Evolutionary conservation across 495 filamentous ascomycete species (phyloP), one percentile per base, ranked within the genome.

Genomic region (Penicillium bovifimosum): DNA sequence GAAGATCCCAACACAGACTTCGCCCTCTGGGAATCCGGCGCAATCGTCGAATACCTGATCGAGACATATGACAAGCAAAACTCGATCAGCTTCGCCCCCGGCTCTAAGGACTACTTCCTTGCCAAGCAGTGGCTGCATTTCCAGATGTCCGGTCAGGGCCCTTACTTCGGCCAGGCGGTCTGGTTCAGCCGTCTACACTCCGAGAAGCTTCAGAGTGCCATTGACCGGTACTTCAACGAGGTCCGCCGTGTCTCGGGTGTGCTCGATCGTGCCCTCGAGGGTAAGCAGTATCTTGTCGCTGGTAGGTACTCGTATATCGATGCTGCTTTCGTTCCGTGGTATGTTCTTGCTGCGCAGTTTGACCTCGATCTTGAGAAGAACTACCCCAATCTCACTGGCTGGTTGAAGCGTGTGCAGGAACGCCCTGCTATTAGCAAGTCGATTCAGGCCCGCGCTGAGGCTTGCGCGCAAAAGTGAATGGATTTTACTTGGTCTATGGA

Each of bases 1-100:
- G 58, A 80, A n/a, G 84, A 86, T 59, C 73, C 76, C 8, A 86
- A 87, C 70, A 81, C 74, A 0, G 71, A 61, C 55, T 56, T 85
- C 49, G 80, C 67, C 0, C 60, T 87, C 9, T 86, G 80, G 79
- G 84, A 86, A 33, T 44, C 41, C 13, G 41, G 41, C 13, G 41
- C 41, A 1, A 44, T 44, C 28, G 2, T 33, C n/a, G n/a, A 44
- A 7, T 44, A 44, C 11, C 41, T 44, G 2, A 11, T 44, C 5
- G 41, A 44, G 2, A 16, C 2, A 2, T 44, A 44, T 9, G 41
- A 44, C 18, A 10, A 2, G 5, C 1, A 16, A 1, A 2, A 10
- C 27, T 9, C 0, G 0, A n/a, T 44, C n/a, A 17, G n/a, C 2
- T 44, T 9, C 27, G 14, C 6, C 2, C n/a, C n/a, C n/a, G 2